Base-by-base conservation (phyloP, 306 rosid genomes). In the Rosa multiflora region DNA sequence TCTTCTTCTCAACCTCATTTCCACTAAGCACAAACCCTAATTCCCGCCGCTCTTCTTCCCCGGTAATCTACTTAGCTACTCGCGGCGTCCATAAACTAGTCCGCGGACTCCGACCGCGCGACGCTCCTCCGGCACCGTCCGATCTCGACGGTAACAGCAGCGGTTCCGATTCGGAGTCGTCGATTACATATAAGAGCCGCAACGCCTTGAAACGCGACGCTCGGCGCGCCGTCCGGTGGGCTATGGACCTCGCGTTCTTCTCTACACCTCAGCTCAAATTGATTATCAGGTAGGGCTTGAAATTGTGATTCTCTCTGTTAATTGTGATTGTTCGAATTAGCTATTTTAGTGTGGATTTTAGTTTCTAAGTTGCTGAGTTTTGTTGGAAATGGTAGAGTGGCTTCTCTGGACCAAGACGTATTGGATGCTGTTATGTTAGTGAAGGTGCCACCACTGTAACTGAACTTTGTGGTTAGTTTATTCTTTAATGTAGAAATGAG, bases 181-280 rank as follows among this genome's bases (percentile, higher is more conserved):
- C 72, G 3, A 87, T 85, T 11, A 56, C 15, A 0, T 77, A 40
- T 64, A 93, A 89, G 88, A 93, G 97, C 85, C 97, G 94, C 69
- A 96, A 93, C 85, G 85, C 93, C 78, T 44, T 90, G 87, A 96
- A 96, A 76, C 91, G 92, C 40, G 89, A 93, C 74, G 98, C 99
- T 48, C 92, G 80, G 35, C 93, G 94, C 66, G 93, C 98, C 17
- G 90, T 96, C 72, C 90, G 76, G 20, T 92, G 96, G 98, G 96
- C 88, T 21, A 86, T 88, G 92, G 93, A 91, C 66, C 89, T 96
- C 26, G 89, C 94, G 18, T 82, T 91, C 80, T 91, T 96, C 87
- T 90, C 96, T 32, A 55, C 76, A 43, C 89, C 92, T 67, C 97
- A 90, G 84, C 89, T 96, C 78, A 93, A 91, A 87, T 94, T 84